These are phyloP conservation scores for Rubia peregrina DNA, from an alignment of 305 asterid genomes.

Conservation along the genomic window DNA sequence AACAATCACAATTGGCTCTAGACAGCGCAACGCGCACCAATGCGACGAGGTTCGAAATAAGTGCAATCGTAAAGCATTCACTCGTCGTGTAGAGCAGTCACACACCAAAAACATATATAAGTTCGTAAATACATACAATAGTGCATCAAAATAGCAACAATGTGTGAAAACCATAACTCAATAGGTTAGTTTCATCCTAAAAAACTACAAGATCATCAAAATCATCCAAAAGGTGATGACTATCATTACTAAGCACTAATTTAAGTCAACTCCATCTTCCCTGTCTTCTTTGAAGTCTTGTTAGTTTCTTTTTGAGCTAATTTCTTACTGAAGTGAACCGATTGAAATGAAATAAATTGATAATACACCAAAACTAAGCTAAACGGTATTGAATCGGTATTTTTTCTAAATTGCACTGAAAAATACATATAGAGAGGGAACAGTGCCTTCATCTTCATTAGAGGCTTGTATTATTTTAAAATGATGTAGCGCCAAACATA, in stretches of 20 bases:
- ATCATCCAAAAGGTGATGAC: neutral
- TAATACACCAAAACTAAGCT: no score
- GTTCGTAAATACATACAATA: neutral
- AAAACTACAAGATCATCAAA: neutral
- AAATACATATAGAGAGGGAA: no score
- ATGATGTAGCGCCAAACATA: no score
- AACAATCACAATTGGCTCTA: neutral
- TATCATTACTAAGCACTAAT: neutral
- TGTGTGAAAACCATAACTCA: neutral
- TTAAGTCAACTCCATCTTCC: neutral
- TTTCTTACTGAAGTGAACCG: no score
- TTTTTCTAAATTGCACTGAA: no score
- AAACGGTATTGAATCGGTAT: no score
- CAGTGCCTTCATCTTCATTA: no score
- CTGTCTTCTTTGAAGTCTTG: neutral
- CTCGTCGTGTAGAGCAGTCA: neutral
- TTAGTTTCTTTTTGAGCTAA: neutral
- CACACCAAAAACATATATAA: neutral
- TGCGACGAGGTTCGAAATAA: neutral
- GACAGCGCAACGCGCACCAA: no score
- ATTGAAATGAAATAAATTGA: no score
- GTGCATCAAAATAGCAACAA: neutral
- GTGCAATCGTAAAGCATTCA: neutral
- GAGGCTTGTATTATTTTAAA: no score
- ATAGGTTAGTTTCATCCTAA: neutral